Percentiles rank a stretch among this genome's conserved stretches.
These are phyloP conservation scores for Trypanosomatidae sp. DNA, from an alignment of 208 protist species.

Conservation along the genomic window DNA sequence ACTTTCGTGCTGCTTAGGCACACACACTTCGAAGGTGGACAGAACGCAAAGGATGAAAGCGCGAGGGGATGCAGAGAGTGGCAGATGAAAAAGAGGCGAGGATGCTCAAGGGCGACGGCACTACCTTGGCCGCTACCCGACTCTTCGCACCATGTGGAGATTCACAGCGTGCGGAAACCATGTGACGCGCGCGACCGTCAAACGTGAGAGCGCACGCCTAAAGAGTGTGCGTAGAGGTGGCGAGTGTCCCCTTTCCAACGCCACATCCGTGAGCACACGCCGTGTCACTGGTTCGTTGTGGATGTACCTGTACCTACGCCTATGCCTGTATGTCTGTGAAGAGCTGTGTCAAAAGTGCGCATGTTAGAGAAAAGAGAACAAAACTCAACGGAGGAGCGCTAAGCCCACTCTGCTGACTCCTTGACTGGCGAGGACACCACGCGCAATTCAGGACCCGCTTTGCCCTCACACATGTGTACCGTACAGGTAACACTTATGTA, in stretches of 20 bases:
- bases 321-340: neutral
- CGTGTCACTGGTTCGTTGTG: neutral
- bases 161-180: neutral
- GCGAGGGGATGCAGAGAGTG: neutral
- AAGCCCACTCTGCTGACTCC: neutral
- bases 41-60: neutral
- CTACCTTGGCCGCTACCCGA: neutral
- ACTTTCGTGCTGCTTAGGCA: neutral
- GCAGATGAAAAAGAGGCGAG: neutral
- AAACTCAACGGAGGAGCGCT: neutral
- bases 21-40: neutral
- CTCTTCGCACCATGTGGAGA: neutral
- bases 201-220: neutral
- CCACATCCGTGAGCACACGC: neutral
- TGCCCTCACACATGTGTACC: no score
- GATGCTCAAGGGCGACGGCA: neutral
- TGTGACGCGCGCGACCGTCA: neutral
- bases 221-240: neutral
- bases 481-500: neutral
- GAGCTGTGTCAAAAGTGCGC: neutral
- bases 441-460: neutral
- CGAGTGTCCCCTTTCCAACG: neutral
- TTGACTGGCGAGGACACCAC: neutral
- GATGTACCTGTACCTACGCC: neutral
- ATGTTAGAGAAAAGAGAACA: neutral